Evolutionary conservation across 176 grass and related monocot species (phyloP).

Genomic region (bread wheat (Triticum aestivum)): IWGSC_CS_RefSeq_v2.1 NC_057809.1:283229533-283230032

Average conservation of each 20-base stretch:
- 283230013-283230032: not conserved
- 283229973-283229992: not conserved
- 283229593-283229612: too few relatives aligned
- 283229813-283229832: conserved; percentile 1
- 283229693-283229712: conserved; percentile 3
- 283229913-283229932: not conserved
- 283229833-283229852: not conserved
- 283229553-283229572: not conserved
- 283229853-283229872: not conserved
- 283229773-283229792: not conserved
- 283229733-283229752: not conserved
- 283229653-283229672: not conserved
- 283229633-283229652: too few relatives aligned
- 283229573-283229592: not conserved
- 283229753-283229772: not conserved
- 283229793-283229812: not conserved
- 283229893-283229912: not conserved
- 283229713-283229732: not conserved
- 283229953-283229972: conserved; percentile 5
- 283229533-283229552: not conserved
- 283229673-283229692: not conserved
- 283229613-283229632: too few relatives aligned
- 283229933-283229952: not conserved
- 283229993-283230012: not conserved
- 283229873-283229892: not conserved